Percentiles rank a stretch among this genome's conserved stretches.
These are phyloP conservation scores for Corrigiola litoralis DNA, from an alignment of 179 eudicot genomes.

Conservation along the genomic window DNA sequence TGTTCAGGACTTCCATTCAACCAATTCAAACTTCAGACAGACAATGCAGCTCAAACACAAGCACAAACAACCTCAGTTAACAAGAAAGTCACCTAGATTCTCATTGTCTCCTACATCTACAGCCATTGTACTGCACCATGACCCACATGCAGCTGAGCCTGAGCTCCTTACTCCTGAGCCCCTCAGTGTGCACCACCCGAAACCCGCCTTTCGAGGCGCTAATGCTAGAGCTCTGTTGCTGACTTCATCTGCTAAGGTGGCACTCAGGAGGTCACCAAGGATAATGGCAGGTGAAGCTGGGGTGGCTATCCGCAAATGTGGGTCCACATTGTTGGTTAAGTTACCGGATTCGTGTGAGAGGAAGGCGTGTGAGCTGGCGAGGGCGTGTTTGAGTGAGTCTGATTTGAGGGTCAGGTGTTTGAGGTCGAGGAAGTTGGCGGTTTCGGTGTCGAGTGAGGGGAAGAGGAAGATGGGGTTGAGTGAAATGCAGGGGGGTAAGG, in stretches of 20 bases:
- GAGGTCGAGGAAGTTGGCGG: slow-evolving; percentile 31
- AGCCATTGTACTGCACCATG: too few species aligned
- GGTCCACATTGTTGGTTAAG: slow-evolving; percentile 7
- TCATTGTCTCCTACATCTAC: too few species aligned
- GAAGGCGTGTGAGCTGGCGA: slow-evolving; percentile 18
- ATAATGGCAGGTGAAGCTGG: not conserved
- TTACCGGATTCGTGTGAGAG: slow-evolving; percentile 1
- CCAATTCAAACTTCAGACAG: too few species aligned
- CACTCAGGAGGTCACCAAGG: slow-evolving; percentile 22
- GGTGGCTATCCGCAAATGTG: not conserved
- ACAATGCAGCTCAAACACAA: not conserved
- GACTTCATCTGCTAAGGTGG: not conserved
- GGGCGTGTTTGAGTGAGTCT: slow-evolving; percentile 9
- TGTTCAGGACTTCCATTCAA: too few species aligned
- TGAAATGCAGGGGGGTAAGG: not conserved
- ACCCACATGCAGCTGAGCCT: not conserved
- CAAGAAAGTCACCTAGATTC: too few species aligned
- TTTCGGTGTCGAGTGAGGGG: not conserved
- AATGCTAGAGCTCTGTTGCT: not conserved
- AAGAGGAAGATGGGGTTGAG: not conserved
- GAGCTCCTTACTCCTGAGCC: slow-evolving; percentile 18
- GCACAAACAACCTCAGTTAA: too few species aligned
- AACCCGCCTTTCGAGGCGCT: not conserved
- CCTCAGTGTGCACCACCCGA: slow-evolving; percentile 17
- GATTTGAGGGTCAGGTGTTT: slow-evolving; percentile 29